Evolutionary conservation across 257 asterid genomes (phyloP), one percentile per base, ranked within the genome.

Genomic region (Capsicum chinense): DNA sequence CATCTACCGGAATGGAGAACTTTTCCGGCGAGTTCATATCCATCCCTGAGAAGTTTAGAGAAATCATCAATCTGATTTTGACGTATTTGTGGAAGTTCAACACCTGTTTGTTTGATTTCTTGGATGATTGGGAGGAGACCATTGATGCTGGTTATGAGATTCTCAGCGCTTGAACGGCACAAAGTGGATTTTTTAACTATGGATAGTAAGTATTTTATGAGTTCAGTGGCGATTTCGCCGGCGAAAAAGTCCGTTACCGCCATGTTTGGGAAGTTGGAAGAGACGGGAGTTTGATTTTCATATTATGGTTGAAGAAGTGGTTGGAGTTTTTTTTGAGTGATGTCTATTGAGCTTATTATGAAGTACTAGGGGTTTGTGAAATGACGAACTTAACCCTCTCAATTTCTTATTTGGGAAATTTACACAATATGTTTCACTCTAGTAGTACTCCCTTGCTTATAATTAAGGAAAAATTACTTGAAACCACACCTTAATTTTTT

Each of bases 211-310:
- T 93, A 92, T 74, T 93, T 94, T 9, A 95, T 88, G 59, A 95
- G 98, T 64, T 95, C 98, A 21, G 98, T 90, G 86, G 97, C 93
- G 19, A 95, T 91, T 83, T 95, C 99, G 86, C 97, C 98, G 89
- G 92, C 97, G 87, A 95, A 95, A 8, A 94, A 87, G 82, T 95
- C 99, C 21, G 97, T 94, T 0, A 95, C 93, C 60, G 91, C 98
- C 99, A 95, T 95, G n/a, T 59, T 48, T 83, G 80, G 83, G 47
- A 50, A 80, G 59, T 80, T 21, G 52, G 48, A 33, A 12, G 14
- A n/a, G 35, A 1, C 52, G 19, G 81, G 10, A 42, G 13, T 21
- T 26, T 50, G 47, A 6, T 50, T 52, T 47, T 26, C n/a, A 14
- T 63, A 78, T 78, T 54, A 5, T 13, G 48, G 0, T 26, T 7